Conservation (phyloP, 2,329 filamentous ascomycete species). For the Lasiodiplodia citricola region DNA sequence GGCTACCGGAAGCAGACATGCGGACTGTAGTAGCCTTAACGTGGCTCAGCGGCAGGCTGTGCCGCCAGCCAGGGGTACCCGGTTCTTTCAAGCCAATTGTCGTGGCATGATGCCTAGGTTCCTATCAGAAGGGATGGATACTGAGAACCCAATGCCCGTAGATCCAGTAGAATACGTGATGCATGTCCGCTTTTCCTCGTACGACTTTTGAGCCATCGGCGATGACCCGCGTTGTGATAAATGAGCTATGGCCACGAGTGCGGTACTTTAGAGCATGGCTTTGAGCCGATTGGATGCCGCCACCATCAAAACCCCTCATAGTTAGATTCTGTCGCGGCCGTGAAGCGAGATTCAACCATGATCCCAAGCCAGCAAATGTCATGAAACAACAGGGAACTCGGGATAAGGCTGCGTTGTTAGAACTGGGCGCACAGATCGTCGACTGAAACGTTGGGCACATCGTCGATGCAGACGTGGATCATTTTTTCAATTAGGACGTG, state of each 20-base stretch:
- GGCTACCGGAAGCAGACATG: background rate
- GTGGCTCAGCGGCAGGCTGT: background rate
- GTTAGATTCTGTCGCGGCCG: background rate
- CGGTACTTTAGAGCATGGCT: constrained; percentile 5
- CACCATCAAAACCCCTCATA: background rate
- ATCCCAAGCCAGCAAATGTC: background rate
- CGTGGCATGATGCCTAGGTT: background rate
- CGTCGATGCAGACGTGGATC: constrained; percentile 7
- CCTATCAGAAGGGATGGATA: background rate
- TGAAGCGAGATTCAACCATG: constrained; percentile 4
- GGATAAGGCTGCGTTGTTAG: background rate
- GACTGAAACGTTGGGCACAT: background rate
- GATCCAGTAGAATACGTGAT: background rate
- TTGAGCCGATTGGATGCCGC: constrained; percentile 1
- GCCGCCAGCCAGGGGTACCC: background rate
- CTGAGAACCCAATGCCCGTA: background rate
- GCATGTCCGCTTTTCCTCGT: constrained; percentile 6
- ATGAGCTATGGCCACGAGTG: constrained; percentile 6
- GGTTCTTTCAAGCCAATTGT: background rate
- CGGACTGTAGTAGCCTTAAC: background rate
- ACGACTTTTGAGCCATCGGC: constrained; percentile 13
- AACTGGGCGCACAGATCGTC: background rate
- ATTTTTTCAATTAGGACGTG: background rate
- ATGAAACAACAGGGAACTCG: background rate
- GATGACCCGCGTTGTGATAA: background rate